Percentiles rank a stretch among this genome's conserved stretches.
These are phyloP conservation scores for Cenchrus purpureus DNA, from an alignment of 176 grass and related monocot genomes.

Conservation along the genomic window DNA sequence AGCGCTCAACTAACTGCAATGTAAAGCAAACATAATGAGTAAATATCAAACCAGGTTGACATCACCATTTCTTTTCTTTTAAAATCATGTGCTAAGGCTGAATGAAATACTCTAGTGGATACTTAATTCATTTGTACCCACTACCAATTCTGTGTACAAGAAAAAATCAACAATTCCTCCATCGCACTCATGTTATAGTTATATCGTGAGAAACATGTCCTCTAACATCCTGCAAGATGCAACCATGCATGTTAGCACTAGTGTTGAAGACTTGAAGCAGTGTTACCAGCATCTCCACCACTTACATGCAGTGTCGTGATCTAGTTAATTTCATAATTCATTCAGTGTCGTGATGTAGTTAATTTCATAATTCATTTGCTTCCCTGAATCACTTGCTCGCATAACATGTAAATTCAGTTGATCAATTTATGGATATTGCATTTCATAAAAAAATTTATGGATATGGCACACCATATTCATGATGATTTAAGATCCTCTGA, in stretches of 20 bases:
- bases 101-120: neutral
- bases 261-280: neutral
- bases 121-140: conserved; percentile 7
- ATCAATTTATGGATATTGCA: conserved; percentile 1
- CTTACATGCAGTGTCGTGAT: neutral
- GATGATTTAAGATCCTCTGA: neutral
- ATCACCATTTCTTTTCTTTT: neutral
- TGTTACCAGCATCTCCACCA: neutral
- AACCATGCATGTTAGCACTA: neutral
- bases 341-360: neutral
- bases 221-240: conserved; percentile 3
- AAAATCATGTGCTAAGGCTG: neutral
- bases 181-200: neutral
- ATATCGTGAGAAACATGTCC: conserved; percentile 9
- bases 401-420: conserved; percentile 2
- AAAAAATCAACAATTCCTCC: neutral
- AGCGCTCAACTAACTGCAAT: too few relatives aligned
- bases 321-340: neutral
- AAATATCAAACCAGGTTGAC: conserved; percentile 6
- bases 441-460: too few relatives aligned
- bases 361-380: neutral
- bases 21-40: neutral
- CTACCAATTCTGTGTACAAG: neutral
- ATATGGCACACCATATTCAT: neutral
- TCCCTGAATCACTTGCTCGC: neutral